Percentiles rank a stretch among this genome's conserved stretches.
Evolutionary conservation across 176 grass and related monocot species (phyloP).

Genomic region (Hordeum marinum): DNA sequence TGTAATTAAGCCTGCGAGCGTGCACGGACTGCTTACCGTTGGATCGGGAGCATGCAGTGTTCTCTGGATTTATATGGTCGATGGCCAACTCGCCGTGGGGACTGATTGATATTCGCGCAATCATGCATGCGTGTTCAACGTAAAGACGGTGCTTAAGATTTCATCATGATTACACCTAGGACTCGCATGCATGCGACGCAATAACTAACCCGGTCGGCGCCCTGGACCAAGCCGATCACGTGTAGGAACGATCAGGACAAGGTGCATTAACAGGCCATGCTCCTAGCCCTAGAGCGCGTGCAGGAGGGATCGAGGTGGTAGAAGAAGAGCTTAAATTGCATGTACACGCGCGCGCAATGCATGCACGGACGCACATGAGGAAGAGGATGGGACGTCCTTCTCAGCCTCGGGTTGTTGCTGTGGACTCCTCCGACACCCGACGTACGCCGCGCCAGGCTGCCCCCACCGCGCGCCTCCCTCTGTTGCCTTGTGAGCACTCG

Average conservation of each 20-base stretch:
- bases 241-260: neutral
- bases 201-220: neutral
- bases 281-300: neutral
- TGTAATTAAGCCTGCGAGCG: no score
- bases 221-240: neutral
- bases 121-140: neutral
- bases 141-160: neutral
- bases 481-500: constrained; percentile 34
- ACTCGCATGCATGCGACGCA: neutral
- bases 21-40: neutral
- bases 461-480: neutral
- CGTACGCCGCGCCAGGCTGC: neutral
- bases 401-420: constrained; percentile 3
- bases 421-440: neutral
- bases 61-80: neutral
- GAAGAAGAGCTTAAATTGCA: neutral
- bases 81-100: neutral
- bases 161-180: neutral
- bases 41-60: neutral
- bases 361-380: constrained; percentile 8
- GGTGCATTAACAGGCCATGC: neutral
- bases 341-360: neutral
- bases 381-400: constrained; percentile 11
- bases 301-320: neutral
- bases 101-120: neutral